Conservation (phyloP, 1,284 basidiomycete species). For the Tremellales sp. region DNA sequence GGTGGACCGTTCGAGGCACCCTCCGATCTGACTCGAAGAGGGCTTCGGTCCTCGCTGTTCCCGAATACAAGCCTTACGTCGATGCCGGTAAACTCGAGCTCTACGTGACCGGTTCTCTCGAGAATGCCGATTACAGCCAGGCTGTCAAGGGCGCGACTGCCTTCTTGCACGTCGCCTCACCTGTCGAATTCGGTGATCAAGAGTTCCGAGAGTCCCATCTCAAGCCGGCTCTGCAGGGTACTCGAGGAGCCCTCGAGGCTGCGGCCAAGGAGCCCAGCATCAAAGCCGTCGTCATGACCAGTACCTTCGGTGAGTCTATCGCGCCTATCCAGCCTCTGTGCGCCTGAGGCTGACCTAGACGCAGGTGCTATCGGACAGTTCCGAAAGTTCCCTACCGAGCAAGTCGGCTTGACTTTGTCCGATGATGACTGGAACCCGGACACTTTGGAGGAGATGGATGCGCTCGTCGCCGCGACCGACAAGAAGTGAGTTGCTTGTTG, state of each 20-base stretch:
- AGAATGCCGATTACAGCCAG: constrained; percentile 35
- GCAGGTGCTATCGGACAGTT: constrained; percentile 21
- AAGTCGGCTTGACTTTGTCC: constrained; percentile 17
- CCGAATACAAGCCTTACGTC: constrained; percentile 28
- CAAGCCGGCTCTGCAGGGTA: constrained; percentile 51
- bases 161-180: constrained; percentile 16
- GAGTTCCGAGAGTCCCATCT: constrained; percentile 39
- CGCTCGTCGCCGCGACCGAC: constrained; percentile 12
- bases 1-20: constrained; percentile 39
- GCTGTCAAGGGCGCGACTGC: constrained; percentile 27
- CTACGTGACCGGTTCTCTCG: constrained; percentile 21
- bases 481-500: constrained; percentile 8
- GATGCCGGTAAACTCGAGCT: constrained; percentile 14
- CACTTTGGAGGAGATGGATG: constrained; percentile 21
- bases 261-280: constrained; percentile 28
- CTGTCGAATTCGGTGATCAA: constrained; percentile 19
- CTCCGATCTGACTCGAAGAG: constrained; percentile 40
- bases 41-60: constrained; percentile 23
- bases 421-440: constrained; percentile 43
- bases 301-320: constrained; percentile 16
- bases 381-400: constrained; percentile 15
- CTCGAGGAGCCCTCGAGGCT: constrained; percentile 43
- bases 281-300: constrained; percentile 17
- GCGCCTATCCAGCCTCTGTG: background rate
- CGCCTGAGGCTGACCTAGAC: background rate